Evolutionary conservation across 2,329 filamentous ascomycete species (phyloP).

Genomic region (Penicillium sp.): DNA sequence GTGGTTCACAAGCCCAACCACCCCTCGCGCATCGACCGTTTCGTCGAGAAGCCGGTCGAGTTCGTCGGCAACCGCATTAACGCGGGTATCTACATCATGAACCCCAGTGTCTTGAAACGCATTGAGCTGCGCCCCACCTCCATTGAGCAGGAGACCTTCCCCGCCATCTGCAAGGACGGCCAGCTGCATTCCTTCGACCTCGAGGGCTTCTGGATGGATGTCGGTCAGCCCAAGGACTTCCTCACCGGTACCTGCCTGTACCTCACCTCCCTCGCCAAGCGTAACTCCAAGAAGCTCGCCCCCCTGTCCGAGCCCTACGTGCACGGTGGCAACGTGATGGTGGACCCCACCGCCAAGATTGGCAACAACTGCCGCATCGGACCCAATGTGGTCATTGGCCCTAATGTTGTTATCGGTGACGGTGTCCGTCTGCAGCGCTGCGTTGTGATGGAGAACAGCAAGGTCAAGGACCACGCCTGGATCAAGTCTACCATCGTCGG

Average conservation of each 20-base stretch:
- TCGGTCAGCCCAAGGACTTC: slow-evolving; percentile 98
- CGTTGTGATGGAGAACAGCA: slow-evolving; percentile 82
- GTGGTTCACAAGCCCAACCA: slow-evolving; percentile 95
- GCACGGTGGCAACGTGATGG: slow-evolving; percentile 90
- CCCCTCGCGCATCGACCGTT: slow-evolving; percentile 89
- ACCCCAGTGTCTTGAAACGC: slow-evolving; percentile 82
- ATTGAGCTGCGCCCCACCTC: slow-evolving; percentile 96
- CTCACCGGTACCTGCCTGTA: slow-evolving; percentile 93
- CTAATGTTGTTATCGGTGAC: slow-evolving; percentile 86
- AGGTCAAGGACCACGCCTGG: slow-evolving; percentile 98
- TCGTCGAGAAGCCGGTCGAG: slow-evolving; percentile 98
- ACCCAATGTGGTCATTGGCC: slow-evolving; percentile 93
- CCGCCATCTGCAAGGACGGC: slow-evolving; percentile 83
- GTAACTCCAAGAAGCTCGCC: slow-evolving; percentile 78
- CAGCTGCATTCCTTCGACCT: slow-evolving; percentile 94
- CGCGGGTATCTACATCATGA: slow-evolving; percentile 96
- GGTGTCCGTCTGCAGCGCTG: slow-evolving; percentile 92
- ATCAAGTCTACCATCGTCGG: slow-evolving; percentile 98
- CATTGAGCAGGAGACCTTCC: slow-evolving; percentile 99
- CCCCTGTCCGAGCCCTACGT: slow-evolving; percentile 74
- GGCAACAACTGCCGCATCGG: slow-evolving; percentile 98
- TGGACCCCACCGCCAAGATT: slow-evolving; percentile 91
- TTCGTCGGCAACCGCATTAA: slow-evolving; percentile 99
- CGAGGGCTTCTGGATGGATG: slow-evolving; percentile 99
- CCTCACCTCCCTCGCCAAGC: slow-evolving; percentile 88